Base-by-base conservation (phyloP, 2,329 filamentous ascomycete genomes). In the Rutstroemia sp. region DNA sequence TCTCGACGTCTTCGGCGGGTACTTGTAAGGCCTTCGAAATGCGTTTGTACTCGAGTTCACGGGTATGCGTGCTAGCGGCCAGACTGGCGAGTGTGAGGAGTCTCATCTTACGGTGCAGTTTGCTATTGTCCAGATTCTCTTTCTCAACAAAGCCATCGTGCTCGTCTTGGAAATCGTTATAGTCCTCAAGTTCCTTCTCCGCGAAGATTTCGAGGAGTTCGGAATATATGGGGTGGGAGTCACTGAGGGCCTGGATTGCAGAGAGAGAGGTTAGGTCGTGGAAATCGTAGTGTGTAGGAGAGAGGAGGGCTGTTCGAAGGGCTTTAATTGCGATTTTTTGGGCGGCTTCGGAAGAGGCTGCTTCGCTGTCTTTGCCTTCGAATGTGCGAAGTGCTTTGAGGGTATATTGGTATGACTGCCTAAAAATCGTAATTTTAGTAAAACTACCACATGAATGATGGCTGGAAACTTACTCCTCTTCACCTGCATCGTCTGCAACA, bases 121-220 rank as follows among this genome's bases (percentile, higher is more conserved):
- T 84, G 53, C 82, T 81, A 67, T 81, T 79, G 70, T 95, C 86
- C 49, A 86, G 80, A 62, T 83, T 81, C 69, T 90, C 82, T 68
- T 87, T 80, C 72, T 92, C 86, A 59, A 97, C 76, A 76, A 90
- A 96, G 61, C 86, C 88, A 62, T 88, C 82, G 74, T 96, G 90
- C 76, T 95, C 90, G 67, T 95, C 88, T 71, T 90, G 85, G 78
- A 97, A 97, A 74, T 96, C 92, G 72, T 90, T 88, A 77, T 94
- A 96, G 74, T 96, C 90, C 71, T 97, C 92, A 54, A 96, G 84
- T 66, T 92, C 88, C 73, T 97, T 92, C 69, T 94, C 88, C 65
- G 90, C 88, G 75, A 97, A 96, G 69, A 97, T 90, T 69, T 96
- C 92, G 56, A 99, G 87, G 39, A 99, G 83, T 74, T 97, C 90